Evolutionary conservation across 2,329 filamentous ascomycete species (phyloP).

Genomic region (Fusarium sp.): DNA sequence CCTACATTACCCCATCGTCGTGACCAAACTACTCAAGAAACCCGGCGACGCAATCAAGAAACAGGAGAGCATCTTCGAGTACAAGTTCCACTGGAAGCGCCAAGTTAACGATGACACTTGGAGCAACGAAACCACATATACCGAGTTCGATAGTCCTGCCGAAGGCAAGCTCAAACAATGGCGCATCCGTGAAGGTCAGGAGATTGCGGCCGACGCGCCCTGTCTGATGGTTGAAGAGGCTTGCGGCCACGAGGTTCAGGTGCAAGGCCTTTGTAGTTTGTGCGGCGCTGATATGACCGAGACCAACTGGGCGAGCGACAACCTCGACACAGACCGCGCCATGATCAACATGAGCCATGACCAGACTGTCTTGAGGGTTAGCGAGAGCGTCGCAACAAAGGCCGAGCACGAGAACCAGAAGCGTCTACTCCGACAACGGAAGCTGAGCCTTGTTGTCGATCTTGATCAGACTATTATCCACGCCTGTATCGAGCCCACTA

Average conservation of each 20-base stretch:
- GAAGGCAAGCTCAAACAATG: slow-evolving; percentile 84
- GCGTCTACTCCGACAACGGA: slow-evolving; percentile 81
- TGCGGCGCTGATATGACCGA: slow-evolving; percentile 98
- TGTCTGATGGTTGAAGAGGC: slow-evolving; percentile 87
- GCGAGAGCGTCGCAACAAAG: slow-evolving; percentile 80
- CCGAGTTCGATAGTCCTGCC: slow-evolving; percentile 84
- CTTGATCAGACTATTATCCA: slow-evolving; percentile 99
- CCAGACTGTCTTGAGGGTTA: slow-evolving; percentile 88
- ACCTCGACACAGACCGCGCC: slow-evolving; percentile 84
- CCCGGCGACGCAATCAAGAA: slow-evolving; percentile 81
- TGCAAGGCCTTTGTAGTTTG: slow-evolving; percentile 87
- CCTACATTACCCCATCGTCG: slow-evolving; percentile 92
- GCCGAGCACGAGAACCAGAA: slow-evolving; percentile 89
- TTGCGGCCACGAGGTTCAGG: slow-evolving; percentile 92
- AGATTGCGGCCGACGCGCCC: slow-evolving; percentile 69
- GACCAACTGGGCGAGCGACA: slow-evolving; percentile 84
- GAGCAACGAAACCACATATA: slow-evolving; percentile 74
- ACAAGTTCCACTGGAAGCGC: slow-evolving; percentile 85
- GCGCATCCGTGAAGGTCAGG: slow-evolving; percentile 77
- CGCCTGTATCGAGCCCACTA: slow-evolving; percentile 94
- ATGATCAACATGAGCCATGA: slow-evolving; percentile 96
- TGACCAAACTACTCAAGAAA: slow-evolving; percentile 84
- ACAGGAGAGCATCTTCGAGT: slow-evolving; percentile 84
- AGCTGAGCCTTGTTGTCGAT: slow-evolving; percentile 94
- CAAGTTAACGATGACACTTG: slow-evolving; percentile 76